These are phyloP conservation scores for Chrysoporthe puriensis DNA, from an alignment of 2,329 filamentous ascomycete genomes.

Conservation along the genomic window DNA sequence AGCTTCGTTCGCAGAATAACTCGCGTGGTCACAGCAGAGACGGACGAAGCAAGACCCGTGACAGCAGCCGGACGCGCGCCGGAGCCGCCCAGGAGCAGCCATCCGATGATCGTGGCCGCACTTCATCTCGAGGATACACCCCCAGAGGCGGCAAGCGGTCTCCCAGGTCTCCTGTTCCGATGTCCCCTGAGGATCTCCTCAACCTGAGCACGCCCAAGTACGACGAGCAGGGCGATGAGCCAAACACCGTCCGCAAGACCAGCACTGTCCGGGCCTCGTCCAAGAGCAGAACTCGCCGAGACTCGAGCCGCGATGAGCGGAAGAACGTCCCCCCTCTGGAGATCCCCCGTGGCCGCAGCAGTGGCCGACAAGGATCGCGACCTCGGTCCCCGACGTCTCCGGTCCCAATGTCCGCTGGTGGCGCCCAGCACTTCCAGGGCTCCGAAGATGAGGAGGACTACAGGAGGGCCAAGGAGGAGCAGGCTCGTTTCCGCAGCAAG, in stretches of 20 bases:
- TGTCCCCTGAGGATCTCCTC: conserved; percentile 86
- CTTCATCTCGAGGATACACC: conserved; percentile 63
- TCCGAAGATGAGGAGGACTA: conserved; percentile 71
- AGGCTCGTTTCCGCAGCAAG: conserved; percentile 59
- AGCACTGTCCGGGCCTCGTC: conserved; percentile 39
- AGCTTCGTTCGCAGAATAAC: conserved; percentile 49
- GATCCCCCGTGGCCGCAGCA: conserved; percentile 63
- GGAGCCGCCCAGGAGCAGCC: conserved; percentile 55
- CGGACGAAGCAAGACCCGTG: conserved; percentile 47
- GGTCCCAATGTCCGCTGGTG: conserved; percentile 69
- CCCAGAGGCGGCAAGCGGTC: conserved; percentile 79
- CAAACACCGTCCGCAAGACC: conserved; percentile 50
- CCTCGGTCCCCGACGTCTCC: conserved; percentile 80
- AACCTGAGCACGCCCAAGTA: conserved; percentile 57
- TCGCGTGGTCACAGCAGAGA: conserved; percentile 56
- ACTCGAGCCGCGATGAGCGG: conserved; percentile 53
- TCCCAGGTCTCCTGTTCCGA: conserved; percentile 88
- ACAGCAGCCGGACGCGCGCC: conserved; percentile 54
- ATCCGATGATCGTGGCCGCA: conserved; percentile 73
- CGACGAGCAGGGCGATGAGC: conserved; percentile 41
- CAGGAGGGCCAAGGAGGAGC: conserved; percentile 54
- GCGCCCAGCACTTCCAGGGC: conserved; percentile 51
- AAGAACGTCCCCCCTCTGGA: conserved; percentile 49
- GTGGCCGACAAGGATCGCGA: conserved; percentile 60
- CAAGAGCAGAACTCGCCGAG: conserved; percentile 40